Base-by-base conservation (phyloP, 2,329 filamentous ascomycete species). In the Amauroascus verrucosus region DNA sequence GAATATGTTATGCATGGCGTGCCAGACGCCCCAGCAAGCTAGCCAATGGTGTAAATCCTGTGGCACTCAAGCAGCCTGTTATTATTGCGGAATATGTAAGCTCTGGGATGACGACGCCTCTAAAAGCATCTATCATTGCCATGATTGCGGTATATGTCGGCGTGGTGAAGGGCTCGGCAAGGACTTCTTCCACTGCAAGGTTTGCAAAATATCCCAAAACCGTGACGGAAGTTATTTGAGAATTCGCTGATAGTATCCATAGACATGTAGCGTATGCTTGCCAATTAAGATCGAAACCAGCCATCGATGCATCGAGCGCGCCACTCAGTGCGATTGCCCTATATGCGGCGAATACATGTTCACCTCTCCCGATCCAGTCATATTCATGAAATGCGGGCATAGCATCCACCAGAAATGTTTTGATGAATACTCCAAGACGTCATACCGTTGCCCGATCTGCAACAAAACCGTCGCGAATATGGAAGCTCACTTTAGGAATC, bases 101-200 rank as follows among this genome's bases (percentile, higher is more conserved):
- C 77, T 98, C 1, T 98, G 93, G 93, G 91, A 97, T 64, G 89
- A 97, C 64, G 87, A 96, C 61, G 81, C 83, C 52, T 84, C 82
- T 60, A 96, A 94, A 68, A 85, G 84, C 59, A 95, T 97, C 54
- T 98, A 98, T 65, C 93, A 98, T 67, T 98, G 93, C 68, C 80
- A 83, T 63, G 93, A 97, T 64, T 98, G 93, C 68, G 93, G 93
- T 3, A 95, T 98, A 57, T 98, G 93, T 66, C 81, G 93, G 55
- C 84, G 90, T 54, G 93, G 93, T 1, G 81, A 88, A 67, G 93
- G 93, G 1, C 74, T 98, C 28, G 30, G 93, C 3, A 97, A 95
- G 66, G 93, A 98, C 66, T 98, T 95, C 67, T 90, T 94, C 64
- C 93, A 98, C 70, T 98, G 93, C 85, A 94, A 95, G 80, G 88